Base-by-base conservation (phyloP, 257 asterid genomes). In the Gentiana straminea region DNA sequence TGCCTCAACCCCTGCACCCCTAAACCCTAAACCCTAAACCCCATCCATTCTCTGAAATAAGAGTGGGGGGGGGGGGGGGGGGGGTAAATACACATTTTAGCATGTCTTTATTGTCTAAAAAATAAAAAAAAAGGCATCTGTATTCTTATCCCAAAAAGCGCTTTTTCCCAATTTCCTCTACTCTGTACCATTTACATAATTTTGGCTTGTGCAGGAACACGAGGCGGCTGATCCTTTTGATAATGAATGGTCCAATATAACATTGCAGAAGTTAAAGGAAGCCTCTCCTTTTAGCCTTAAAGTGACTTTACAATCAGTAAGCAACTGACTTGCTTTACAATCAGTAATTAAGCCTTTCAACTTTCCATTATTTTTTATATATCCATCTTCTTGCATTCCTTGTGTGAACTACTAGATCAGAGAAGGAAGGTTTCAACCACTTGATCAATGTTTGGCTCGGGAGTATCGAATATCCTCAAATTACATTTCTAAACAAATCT, bases 241-340 rank as follows among this genome's bases (percentile, higher is more conserved):
- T 24, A 24, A 24, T 70, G 77, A 59, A 51, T 77, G 94, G 93
- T 65, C 64, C 46, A 36, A 58, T 11, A 35, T 51, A 35, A 55
- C 71, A 57, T 81, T 85, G 10, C 58, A 63, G 54, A 92, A 80
- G 76, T 70, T 92, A 49, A 80, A 85, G 57, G 94, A 80, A 68
- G 86, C 94, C 49, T 84, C 97, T 54, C 99, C 99, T 15, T 54
- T 88, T 75, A 79, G 99, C 80, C 79, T 85, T 75, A 92, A 92
- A 80, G 94, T 92, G 64, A 68, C 99, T 75, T 70, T 92, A 81
- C 86, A 80, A 70, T 92, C 97, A n/a, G 97, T 92, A 77, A 77
- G 88, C 70, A 54, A 38, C 75, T 49, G 13, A 50, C 44, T 62
- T 37, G 44, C 67, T 41, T 60, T 56, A 51, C 24, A 54, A 53